Percentiles rank a stretch among this genome's conserved stretches.
Evolutionary conservation across 805 yeast genomes (phyloP).

Genomic region (Wickerhamomyces chambardii): DNA sequence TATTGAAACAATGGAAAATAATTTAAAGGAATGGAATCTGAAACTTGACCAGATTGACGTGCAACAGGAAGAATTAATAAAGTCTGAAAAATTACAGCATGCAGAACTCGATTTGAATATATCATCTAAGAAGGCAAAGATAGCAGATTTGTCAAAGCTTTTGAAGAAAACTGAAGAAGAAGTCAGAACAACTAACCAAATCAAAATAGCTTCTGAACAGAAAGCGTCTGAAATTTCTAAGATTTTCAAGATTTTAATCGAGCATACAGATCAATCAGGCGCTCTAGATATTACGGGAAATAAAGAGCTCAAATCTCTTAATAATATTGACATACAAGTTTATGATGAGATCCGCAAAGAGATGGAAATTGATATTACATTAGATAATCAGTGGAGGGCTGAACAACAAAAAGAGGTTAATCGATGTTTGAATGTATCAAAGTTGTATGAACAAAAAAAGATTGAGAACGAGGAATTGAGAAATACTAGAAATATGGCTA

Average conservation of each 20-base stretch:
- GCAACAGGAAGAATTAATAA: conserved; percentile 7
- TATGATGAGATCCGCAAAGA: conserved; percentile 16
- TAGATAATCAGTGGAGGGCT: conserved; percentile 30
- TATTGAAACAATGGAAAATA: conserved; percentile 23
- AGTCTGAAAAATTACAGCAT: conserved; percentile 9
- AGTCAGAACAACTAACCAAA: conserved; percentile 2
- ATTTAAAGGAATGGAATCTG: conserved; percentile 24
- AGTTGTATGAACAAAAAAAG: conserved; percentile 8
- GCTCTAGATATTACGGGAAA: conserved; percentile 13
- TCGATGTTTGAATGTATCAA: conserved; percentile 17
- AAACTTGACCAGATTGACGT: conserved; percentile 16
- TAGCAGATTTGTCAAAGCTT: conserved; percentile 3
- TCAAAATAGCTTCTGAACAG: conserved; percentile 12
- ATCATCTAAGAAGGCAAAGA: conserved; percentile 2
- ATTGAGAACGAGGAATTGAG: conserved; percentile 8
- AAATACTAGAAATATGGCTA: neutral
- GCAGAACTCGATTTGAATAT: conserved; percentile 11
- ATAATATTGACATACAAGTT: conserved; percentile 9
- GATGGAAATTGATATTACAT: conserved; percentile 20
- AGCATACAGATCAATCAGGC: conserved; percentile 14
- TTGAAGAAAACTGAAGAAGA: conserved; percentile 10
- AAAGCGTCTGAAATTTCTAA: conserved; percentile 8
- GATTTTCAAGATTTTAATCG: conserved; percentile 7
- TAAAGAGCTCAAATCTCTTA: conserved; percentile 9
- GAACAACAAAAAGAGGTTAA: conserved; percentile 26